phyloP scores from a whole-genome alignment of 371 early-diverging fungal species.

The Mortierella sp. region DNA sequence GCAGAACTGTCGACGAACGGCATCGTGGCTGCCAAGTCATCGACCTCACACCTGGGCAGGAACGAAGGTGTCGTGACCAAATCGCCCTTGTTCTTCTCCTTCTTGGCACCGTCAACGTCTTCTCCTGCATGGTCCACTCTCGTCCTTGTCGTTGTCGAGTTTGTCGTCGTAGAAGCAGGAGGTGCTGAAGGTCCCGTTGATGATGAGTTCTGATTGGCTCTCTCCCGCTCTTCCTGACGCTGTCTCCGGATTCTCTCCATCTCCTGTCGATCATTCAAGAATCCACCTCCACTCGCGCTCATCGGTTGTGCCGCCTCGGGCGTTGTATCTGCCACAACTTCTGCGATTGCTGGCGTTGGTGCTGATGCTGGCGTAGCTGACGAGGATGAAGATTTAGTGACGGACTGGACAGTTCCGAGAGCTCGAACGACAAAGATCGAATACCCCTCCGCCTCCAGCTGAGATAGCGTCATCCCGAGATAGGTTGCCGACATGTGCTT shows the following conservation, averaged over 20 bases:
- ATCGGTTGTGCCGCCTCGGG: neutral
- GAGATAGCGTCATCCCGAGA: conserved; percentile 72
- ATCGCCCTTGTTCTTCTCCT: neutral
- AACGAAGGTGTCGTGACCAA: conserved; percentile 31
- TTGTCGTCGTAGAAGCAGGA: neutral
- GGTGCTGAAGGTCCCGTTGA: neutral
- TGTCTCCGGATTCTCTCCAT: conserved; percentile 48
- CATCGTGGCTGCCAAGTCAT: conserved; percentile 29
- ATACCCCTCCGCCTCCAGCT: conserved; percentile 75
- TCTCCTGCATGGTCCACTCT: conserved; percentile 17
- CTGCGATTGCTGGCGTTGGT: neutral
- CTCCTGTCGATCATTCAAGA: conserved; percentile 47
- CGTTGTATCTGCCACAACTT: neutral
- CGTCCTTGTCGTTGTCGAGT: conserved; percentile 10
- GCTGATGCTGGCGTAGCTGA: neutral
- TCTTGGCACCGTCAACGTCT: neutral
- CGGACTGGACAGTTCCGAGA: neutral
- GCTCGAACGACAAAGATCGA: conserved; percentile 61
- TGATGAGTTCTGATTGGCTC: neutral
- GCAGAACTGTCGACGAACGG: conserved; percentile 13
- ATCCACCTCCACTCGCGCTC: conserved; percentile 7
- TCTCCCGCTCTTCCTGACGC: conserved; percentile 41
- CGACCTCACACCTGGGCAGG: conserved; percentile 44
- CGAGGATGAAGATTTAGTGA: neutral
- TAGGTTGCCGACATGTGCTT: conserved; percentile 75